phyloP scores from a whole-genome alignment of 2,329 filamentous ascomycete species.

The Colletotrichum sojae region DNA sequence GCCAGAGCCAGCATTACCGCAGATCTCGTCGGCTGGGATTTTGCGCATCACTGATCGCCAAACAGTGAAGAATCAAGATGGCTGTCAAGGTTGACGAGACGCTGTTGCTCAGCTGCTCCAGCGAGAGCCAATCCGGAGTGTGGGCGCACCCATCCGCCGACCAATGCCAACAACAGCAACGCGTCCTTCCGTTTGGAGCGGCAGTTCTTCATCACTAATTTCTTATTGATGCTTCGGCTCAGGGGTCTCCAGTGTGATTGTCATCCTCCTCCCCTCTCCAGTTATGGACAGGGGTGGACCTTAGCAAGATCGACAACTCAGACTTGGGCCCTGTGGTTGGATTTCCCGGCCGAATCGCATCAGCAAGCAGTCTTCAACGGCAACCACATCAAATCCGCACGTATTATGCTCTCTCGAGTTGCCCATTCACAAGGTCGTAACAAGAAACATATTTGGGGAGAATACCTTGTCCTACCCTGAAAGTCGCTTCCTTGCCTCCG shows the following conservation, averaged over 20 bases:
- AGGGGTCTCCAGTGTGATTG: slow-evolving; percentile 22
- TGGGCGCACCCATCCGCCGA: slow-evolving; percentile 3
- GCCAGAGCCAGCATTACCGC: background rate
- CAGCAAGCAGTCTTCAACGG: slow-evolving; percentile 13
- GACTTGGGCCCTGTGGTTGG: slow-evolving; percentile 25
- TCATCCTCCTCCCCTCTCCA: slow-evolving; percentile 12
- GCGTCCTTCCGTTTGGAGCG: slow-evolving; percentile 20
- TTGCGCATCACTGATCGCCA: background rate
- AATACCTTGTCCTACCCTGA: no score
- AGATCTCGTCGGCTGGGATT: background rate
- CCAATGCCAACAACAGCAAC: slow-evolving; percentile 6
- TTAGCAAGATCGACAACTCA: slow-evolving; percentile 40
- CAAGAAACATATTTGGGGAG: no score
- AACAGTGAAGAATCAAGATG: background rate
- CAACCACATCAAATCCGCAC: background rate
- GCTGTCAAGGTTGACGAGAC: background rate
- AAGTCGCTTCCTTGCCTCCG: no score
- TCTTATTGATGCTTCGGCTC: slow-evolving; percentile 34
- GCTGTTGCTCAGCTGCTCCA: background rate
- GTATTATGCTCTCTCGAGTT: background rate
- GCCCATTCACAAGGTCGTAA: background rate
- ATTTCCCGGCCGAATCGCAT: background rate
- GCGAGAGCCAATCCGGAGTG: background rate
- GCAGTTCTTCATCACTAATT: slow-evolving; percentile 39
- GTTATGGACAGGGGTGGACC: slow-evolving; percentile 32